phyloP scores from a whole-genome alignment of 768 basidiomycete species.

The Russula foetens region DNA sequence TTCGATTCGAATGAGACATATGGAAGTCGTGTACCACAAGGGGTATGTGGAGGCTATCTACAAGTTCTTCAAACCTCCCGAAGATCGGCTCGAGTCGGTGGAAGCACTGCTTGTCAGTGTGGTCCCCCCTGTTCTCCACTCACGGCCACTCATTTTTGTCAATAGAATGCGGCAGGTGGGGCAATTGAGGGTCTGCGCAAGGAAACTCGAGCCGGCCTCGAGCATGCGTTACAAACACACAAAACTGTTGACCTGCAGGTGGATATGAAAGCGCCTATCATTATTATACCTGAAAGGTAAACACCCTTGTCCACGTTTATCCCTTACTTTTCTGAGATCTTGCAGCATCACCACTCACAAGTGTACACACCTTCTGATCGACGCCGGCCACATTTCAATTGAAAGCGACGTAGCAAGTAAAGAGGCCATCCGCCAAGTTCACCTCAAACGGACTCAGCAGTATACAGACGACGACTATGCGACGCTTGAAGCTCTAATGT shows the following conservation, averaged over 20 bases:
- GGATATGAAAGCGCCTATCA: constrained; percentile 94
- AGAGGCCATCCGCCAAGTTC: constrained; percentile 64
- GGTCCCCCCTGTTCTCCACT: constrained; percentile 8
- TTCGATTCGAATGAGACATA: constrained; percentile 83
- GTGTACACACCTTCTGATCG: constrained; percentile 84
- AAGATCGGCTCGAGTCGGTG: constrained; percentile 91
- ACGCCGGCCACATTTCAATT: constrained; percentile 94
- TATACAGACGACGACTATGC: constrained; percentile 85
- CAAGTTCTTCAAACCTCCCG: constrained; percentile 88
- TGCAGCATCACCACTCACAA: constrained; percentile 63
- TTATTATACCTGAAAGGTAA: constrained; percentile 93
- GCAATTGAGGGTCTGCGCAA: constrained; percentile 90
- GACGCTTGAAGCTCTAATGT: constrained; percentile 87
- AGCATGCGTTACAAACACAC: constrained; percentile 87
- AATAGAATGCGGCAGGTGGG: constrained; percentile 80
- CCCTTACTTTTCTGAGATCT: constrained; percentile 1
- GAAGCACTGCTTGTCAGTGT: constrained; percentile 74
- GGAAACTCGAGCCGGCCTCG: constrained; percentile 89
- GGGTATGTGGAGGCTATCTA: constrained; percentile 91
- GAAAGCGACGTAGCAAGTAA: constrained; percentile 87
- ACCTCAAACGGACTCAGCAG: constrained; percentile 73
- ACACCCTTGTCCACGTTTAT: constrained; percentile 11
- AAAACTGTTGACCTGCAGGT: constrained; percentile 95
- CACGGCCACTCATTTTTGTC: neutral
- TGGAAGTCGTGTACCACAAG: constrained; percentile 94